Evolutionary conservation across 2,329 filamentous ascomycete species (phyloP).

Genomic region (Hyphodiscus sp.): DNA sequence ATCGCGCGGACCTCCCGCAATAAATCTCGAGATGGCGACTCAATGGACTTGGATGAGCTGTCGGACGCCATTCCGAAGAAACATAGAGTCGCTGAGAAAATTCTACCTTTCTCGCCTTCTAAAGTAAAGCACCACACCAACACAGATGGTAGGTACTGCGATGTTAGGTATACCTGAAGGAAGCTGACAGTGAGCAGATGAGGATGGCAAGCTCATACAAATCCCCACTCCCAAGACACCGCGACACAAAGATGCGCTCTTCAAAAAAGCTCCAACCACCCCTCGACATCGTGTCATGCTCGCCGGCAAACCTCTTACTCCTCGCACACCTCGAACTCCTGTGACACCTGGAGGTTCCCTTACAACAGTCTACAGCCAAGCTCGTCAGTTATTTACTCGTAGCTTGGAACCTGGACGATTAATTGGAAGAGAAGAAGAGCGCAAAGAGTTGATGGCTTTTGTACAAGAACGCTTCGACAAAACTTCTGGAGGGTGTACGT

Average conservation of each 20-base stretch:
- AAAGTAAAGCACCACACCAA: slow-evolving; percentile 34
- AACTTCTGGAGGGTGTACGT: slow-evolving; percentile 71
- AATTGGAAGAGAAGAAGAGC: slow-evolving; percentile 39
- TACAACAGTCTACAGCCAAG: slow-evolving; percentile 78
- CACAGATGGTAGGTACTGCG: slow-evolving; percentile 2
- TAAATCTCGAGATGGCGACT: slow-evolving; percentile 32
- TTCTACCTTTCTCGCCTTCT: slow-evolving; percentile 37
- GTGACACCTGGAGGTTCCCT: slow-evolving; percentile 57
- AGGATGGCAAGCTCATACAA: slow-evolving; percentile 36
- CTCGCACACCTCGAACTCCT: slow-evolving; percentile 71
- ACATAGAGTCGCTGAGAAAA: slow-evolving; percentile 36
- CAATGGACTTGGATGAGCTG: slow-evolving; percentile 38
- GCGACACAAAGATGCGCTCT: slow-evolving; percentile 72
- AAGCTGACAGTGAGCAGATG: slow-evolving; percentile 33
- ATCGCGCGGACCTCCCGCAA: slow-evolving; percentile 30
- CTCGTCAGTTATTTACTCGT: slow-evolving; percentile 77
- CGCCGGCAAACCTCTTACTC: slow-evolving; percentile 66
- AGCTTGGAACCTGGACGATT: slow-evolving; percentile 34
- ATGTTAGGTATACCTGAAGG: background rate
- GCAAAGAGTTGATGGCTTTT: slow-evolving; percentile 61
- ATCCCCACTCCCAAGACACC: slow-evolving; percentile 68
- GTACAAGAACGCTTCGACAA: slow-evolving; percentile 56
- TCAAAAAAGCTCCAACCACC: slow-evolving; percentile 63
- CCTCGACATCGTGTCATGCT: slow-evolving; percentile 80
- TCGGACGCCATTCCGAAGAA: slow-evolving; percentile 20